Conservation (phyloP, 305 asterid genomes). For the Fraxinus sp. region DNA sequence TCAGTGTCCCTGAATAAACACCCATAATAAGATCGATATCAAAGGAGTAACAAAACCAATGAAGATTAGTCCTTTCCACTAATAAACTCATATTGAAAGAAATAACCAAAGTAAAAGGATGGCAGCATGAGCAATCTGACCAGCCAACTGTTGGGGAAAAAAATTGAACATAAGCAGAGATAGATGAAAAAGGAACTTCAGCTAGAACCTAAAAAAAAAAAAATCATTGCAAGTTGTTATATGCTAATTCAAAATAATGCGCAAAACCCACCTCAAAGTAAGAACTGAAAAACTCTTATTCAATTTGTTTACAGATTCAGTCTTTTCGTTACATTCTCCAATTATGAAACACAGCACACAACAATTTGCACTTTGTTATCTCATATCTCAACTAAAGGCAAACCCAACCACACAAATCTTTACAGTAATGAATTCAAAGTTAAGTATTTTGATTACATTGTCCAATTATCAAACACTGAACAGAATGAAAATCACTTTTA, state of each 20-base stretch:
- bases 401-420: not conserved
- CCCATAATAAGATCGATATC: not conserved
- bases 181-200: not conserved
- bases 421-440: not conserved
- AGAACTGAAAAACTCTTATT: not conserved
- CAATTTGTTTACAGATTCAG: not conserved
- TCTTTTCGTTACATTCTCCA: not conserved
- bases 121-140: constrained; percentile 92
- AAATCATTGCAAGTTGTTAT: not conserved
- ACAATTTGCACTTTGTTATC: not conserved
- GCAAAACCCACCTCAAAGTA: not conserved
- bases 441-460: not conserved
- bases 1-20: not conserved
- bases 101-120: constrained; percentile 18
- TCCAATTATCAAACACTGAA: not conserved
- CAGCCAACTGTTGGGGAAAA: constrained; percentile 59
- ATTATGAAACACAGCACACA: not conserved
- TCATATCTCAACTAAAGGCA: not conserved
- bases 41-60: not conserved
- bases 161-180: not conserved
- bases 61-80: constrained; percentile 1
- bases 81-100: constrained; percentile 4
- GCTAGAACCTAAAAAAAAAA: not conserved
- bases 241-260: not conserved
- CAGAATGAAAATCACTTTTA: not conserved